Evolutionary conservation across 345 rosid genomes (phyloP).

Genomic region (Ceriops decandra): DNA sequence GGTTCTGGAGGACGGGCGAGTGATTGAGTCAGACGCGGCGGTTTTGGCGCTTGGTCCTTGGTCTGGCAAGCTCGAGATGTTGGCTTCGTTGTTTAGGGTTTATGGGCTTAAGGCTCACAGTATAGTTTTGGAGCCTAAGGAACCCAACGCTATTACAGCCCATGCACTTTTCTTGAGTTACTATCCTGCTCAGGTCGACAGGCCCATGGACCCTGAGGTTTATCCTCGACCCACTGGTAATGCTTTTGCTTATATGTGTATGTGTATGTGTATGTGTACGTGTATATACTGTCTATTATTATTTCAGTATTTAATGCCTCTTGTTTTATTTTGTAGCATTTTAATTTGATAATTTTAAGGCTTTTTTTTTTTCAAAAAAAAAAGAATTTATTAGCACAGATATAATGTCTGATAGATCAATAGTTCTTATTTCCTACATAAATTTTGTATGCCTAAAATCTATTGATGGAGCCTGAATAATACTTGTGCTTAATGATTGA

Average conservation of each 20-base stretch:
- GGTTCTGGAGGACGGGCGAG: slow-evolving; percentile 57
- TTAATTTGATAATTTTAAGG: too few relatives aligned
- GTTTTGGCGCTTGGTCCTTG: slow-evolving; percentile 85
- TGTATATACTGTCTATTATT: not conserved
- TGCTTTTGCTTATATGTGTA: not conserved
- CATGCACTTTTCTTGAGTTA: slow-evolving; percentile 69
- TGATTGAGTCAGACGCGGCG: slow-evolving; percentile 55
- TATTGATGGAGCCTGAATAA: too few relatives aligned
- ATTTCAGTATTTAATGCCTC: too few relatives aligned
- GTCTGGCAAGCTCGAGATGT: slow-evolving; percentile 63
- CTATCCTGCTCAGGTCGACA: slow-evolving; percentile 42
- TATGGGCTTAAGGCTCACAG: slow-evolving; percentile 77
- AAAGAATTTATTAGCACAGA: too few relatives aligned
- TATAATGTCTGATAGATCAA: too few relatives aligned
- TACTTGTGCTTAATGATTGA: too few relatives aligned
- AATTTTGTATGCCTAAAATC: too few relatives aligned
- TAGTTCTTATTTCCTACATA: too few relatives aligned
- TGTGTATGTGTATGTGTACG: not conserved
- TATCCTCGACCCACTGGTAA: slow-evolving; percentile 81
- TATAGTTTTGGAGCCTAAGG: slow-evolving; percentile 67
- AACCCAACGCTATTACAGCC: slow-evolving; percentile 52
- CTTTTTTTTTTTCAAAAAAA: too few relatives aligned
- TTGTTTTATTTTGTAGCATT: too few relatives aligned
- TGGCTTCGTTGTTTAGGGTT: slow-evolving; percentile 61
- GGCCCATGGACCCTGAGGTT: slow-evolving; percentile 65